Evolutionary conservation across 169 alveolate genomes (phyloP).

Genomic region (Condylostoma magnum): DNA sequence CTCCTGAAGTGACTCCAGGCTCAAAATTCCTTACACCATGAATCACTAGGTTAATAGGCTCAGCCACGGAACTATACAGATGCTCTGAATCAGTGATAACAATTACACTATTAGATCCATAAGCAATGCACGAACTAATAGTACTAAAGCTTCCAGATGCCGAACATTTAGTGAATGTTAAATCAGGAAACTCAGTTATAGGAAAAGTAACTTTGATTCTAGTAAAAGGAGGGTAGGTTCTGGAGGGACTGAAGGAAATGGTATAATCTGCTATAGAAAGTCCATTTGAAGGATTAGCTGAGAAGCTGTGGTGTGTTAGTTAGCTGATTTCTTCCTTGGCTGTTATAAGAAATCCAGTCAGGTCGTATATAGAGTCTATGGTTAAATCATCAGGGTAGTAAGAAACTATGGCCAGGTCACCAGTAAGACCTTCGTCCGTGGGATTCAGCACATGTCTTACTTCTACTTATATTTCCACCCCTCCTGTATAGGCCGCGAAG

Average conservation of each 20-base stretch:
- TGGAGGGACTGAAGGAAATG: constrained; percentile 11
- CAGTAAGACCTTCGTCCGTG: not conserved
- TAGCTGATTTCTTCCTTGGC: not conserved
- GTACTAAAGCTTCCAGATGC: constrained; percentile 11
- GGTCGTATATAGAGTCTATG: not conserved
- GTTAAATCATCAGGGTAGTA: not conserved
- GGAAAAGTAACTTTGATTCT: constrained; percentile 10
- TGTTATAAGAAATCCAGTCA: not conserved
- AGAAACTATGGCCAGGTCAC: not conserved
- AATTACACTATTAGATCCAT: constrained; percentile 16
- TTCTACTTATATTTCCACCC: not conserved
- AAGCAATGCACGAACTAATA: not conserved
- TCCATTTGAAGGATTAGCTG: constrained; percentile 19
- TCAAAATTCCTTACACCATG: constrained; percentile 7
- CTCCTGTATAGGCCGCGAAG: constrained; percentile 12
- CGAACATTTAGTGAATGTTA: not conserved
- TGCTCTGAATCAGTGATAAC: constrained; percentile 8
- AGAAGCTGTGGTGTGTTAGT: not conserved
- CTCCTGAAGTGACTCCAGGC: not conserved
- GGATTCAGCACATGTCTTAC: constrained; percentile 13
- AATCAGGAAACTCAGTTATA: constrained; percentile 1
- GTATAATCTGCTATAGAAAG: constrained; percentile 15
- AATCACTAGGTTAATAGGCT: constrained; percentile 5
- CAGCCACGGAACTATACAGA: not conserved
- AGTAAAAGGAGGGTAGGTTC: not conserved